Evolutionary conservation across 495 filamentous ascomycete species (phyloP), one percentile per base, ranked within the genome.

Genomic region (Neurospora terricola): DNA sequence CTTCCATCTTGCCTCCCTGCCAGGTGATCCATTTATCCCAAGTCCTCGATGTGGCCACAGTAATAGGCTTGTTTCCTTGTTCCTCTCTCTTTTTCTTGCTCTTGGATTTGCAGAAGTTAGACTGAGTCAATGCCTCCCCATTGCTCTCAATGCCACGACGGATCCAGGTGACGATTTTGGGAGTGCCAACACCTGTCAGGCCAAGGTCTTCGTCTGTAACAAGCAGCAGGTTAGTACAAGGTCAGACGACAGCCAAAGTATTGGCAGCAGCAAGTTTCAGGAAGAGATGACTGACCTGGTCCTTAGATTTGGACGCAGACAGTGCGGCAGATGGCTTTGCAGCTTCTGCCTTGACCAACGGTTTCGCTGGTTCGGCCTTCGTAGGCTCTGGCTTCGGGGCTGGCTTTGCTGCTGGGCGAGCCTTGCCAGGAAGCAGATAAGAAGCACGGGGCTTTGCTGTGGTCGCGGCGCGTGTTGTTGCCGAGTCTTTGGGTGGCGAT

Each of bases 111-210:
- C 75, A 77, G 77, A 79, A 78, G 78, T 78, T 82, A 83, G 81
- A 86, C 76, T 79, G 79, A 84, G 82, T 87, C 84, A 88, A 88
- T n/a, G n/a, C n/a, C n/a, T n/a, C n/a, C n/a, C n/a, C n/a, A n/a
- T n/a, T n/a, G n/a, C n/a, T n/a, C n/a, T n/a, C n/a, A n/a, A n/a
- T n/a, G n/a, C n/a, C n/a, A n/a, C n/a, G 45, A 48, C 45, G 45
- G n/a, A 21, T 48, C 43, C 45, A 48, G 8, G n/a, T 48, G 45
- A 23, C 45, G 9, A 48, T 48, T 23, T 48, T 6, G n/a, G n/a
- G 45, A 48, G 45, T 48, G 9, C 10, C 45, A 48, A 48, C 18
- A 48, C n/a, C 45, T 48, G 45, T 23, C 45, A 21, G n/a, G 8
- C 1, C n/a, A 48, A 48, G n/a, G 45, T 23, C 0, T 4, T 21